Evolutionary conservation across 2,329 filamentous ascomycete genomes (phyloP).

Genomic region (Neopestalotiopsis sp.): DNA sequence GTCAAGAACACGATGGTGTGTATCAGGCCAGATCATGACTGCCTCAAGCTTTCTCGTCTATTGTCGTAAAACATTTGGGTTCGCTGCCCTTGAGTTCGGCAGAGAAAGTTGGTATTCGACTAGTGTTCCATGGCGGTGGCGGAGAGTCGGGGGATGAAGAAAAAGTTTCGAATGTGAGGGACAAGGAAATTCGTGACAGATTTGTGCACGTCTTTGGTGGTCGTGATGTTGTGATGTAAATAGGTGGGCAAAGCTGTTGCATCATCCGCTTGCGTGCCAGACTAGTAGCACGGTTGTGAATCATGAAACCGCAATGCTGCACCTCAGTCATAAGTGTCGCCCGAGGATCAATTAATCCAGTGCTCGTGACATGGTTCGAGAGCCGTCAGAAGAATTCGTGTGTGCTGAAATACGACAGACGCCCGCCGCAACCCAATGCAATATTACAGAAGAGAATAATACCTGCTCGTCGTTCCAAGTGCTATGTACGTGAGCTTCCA

Average conservation of each 20-base stretch:
- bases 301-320: neutral
- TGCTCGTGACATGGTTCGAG: slow-evolving; percentile 23
- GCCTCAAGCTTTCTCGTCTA: neutral
- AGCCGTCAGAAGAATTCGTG: slow-evolving; percentile 27
- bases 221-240: neutral
- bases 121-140: neutral
- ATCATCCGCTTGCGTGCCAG: neutral
- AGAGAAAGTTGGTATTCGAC: neutral
- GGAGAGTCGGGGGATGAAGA: neutral
- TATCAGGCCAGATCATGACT: neutral
- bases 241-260: neutral
- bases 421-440: slow-evolving; percentile 49
- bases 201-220: neutral
- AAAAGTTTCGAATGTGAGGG: neutral
- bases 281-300: neutral
- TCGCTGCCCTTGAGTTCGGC: neutral
- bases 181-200: neutral
- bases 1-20: neutral
- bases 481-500: slow-evolving; percentile 37
- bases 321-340: neutral
- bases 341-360: slow-evolving; percentile 5
- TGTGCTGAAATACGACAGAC: slow-evolving; percentile 31
- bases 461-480: slow-evolving; percentile 36
- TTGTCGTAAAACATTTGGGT: neutral
- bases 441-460: slow-evolving; percentile 50